phyloP scores from a whole-genome alignment of 179 eudicot species.

The Dionaea muscipula region DNA sequence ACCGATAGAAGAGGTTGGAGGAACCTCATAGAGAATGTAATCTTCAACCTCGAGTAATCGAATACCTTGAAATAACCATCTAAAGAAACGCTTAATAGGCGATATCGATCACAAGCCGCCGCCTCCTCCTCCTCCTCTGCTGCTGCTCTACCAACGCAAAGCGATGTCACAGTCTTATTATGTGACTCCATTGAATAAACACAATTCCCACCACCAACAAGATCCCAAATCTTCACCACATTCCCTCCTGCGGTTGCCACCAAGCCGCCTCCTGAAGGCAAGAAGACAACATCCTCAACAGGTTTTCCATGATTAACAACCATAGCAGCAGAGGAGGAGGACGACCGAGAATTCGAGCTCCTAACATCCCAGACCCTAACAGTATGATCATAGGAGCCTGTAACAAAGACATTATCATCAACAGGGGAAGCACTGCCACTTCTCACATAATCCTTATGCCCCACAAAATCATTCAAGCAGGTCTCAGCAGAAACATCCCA shows the following conservation, averaged over 20 bases:
- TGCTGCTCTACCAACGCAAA: slow-evolving; percentile 64
- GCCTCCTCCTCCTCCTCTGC: slow-evolving; percentile 41
- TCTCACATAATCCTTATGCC: slow-evolving; percentile 81
- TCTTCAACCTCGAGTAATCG: slow-evolving; percentile 60
- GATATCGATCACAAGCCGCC: slow-evolving; percentile 39
- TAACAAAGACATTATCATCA: slow-evolving; percentile 60
- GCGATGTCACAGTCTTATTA: slow-evolving; percentile 74
- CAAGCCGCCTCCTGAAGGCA: slow-evolving; percentile 62
- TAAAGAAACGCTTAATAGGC: slow-evolving; percentile 63
- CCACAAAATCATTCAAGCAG: slow-evolving; percentile 25
- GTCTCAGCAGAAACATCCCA: slow-evolving; percentile 69
- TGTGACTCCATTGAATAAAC: slow-evolving; percentile 64
- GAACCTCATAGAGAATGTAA: slow-evolving; percentile 69
- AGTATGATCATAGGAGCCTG: slow-evolving; percentile 73
- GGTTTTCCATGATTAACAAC: slow-evolving; percentile 62
- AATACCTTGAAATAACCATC: slow-evolving; percentile 86
- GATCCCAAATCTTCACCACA: slow-evolving; percentile 83
- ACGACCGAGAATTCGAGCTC: slow-evolving; percentile 21
- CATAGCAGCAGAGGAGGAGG: no score
- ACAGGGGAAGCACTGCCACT: slow-evolving; percentile 50
- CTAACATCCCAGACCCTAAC: slow-evolving; percentile 85
- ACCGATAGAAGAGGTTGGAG: slow-evolving; percentile 64
- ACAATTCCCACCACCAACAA: slow-evolving; percentile 78
- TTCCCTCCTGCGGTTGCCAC: slow-evolving; percentile 79
- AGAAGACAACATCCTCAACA: slow-evolving; percentile 52